Evolutionary conservation across 176 grass and related monocot species (phyloP).

Genomic region (Luzula sylvatica): DNA sequence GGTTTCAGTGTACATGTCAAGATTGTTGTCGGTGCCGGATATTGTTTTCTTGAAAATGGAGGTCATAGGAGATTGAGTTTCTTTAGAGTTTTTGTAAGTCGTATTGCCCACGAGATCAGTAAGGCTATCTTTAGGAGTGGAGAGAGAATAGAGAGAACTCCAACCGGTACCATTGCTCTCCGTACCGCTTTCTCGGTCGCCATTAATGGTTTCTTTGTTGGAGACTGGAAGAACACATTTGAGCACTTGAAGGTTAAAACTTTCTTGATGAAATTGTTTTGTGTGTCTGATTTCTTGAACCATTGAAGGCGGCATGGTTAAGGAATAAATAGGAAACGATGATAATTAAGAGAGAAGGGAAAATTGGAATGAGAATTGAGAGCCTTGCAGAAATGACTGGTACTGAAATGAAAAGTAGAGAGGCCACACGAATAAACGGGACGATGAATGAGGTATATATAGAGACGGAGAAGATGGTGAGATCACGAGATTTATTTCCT

Average conservation of each 20-base stretch:
- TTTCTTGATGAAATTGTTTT: conserved; percentile 19
- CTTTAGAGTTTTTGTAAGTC: background rate
- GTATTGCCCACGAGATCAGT: background rate
- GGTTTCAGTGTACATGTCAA: conserved; percentile 59
- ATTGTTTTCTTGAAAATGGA: conserved; percentile 21
- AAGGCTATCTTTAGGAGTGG: background rate
- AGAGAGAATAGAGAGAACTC: conserved; percentile 23
- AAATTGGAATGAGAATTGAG: background rate
- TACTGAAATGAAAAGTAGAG: background rate
- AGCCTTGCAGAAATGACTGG: background rate
- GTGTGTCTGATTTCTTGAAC: background rate
- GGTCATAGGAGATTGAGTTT: background rate
- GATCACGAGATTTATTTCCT: conserved; percentile 15
- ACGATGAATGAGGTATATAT: conserved; percentile 15
- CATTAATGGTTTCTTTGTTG: background rate
- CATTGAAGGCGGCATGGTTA: conserved; percentile 6
- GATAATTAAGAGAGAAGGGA: background rate
- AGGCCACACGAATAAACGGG: conserved; percentile 11
- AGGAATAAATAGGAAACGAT: background rate
- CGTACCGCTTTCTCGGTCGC: background rate
- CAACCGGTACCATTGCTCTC: conserved; percentile 6
- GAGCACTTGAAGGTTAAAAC: conserved; percentile 10
- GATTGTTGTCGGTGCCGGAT: conserved; percentile 31
- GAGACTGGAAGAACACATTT: conserved; percentile 10
- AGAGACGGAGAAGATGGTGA: background rate